phyloP scores from a whole-genome alignment of 257 asterid genomes.

The Vinca minor region DNA sequence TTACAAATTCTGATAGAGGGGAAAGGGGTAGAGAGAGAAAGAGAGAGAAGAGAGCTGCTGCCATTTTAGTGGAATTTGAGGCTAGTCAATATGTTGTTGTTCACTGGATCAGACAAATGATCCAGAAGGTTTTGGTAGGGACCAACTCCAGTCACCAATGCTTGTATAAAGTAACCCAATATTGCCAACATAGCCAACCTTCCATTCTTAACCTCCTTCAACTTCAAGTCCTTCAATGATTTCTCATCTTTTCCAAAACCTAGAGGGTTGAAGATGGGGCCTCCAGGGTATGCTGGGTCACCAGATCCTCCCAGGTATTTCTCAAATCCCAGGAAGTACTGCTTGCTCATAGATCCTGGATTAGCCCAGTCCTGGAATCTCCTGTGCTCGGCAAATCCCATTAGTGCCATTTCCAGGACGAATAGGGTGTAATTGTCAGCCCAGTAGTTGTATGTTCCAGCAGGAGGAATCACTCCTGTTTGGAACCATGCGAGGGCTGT shows the following conservation, averaged over 20 bases:
- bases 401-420: constrained; percentile 74
- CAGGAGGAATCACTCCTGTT: constrained; percentile 87
- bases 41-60: neutral
- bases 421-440: constrained; percentile 77
- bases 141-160: constrained; percentile 70
- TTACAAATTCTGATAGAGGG: constrained; percentile 17
- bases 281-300: constrained; percentile 71
- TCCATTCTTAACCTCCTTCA: constrained; percentile 91
- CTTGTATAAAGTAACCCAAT: constrained; percentile 79
- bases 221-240: constrained; percentile 64
- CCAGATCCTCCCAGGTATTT: constrained; percentile 69
- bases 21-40: neutral
- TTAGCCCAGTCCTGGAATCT: constrained; percentile 80
- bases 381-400: constrained; percentile 95
- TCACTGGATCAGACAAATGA: constrained; percentile 81
- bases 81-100: constrained; percentile 85
- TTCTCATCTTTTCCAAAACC: constrained; percentile 77
- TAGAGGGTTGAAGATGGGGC: constrained; percentile 76
- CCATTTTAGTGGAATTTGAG: constrained; percentile 65
- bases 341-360: constrained; percentile 88
- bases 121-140: constrained; percentile 80
- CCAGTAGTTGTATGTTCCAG: constrained; percentile 90
- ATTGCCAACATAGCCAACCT: constrained; percentile 92
- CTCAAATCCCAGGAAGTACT: constrained; percentile 76
- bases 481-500: constrained; percentile 98